Percentiles rank a stretch among this genome's conserved stretches.
phyloP scores from a whole-genome alignment of 192 early-diverging fungal species.

The Geosiphon pyriformis region DNA sequence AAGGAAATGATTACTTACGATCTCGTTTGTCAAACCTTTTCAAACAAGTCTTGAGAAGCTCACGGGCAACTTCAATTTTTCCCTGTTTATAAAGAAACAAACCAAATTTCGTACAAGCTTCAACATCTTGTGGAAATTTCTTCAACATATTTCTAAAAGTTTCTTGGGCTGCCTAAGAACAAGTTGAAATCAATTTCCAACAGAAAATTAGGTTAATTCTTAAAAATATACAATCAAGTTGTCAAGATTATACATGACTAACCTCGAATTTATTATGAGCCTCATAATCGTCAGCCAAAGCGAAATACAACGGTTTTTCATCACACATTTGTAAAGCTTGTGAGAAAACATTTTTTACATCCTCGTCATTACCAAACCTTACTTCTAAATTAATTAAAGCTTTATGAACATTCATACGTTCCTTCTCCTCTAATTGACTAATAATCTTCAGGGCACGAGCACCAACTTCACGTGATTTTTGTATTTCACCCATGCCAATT shows the following conservation, averaged over 20 bases:
- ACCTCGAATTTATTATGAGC: constrained; percentile 71
- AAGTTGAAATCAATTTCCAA: not conserved
- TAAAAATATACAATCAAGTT: not conserved
- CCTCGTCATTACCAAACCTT: constrained; percentile 81
- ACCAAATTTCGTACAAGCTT: constrained; percentile 88
- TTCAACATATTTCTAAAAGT: constrained; percentile 70
- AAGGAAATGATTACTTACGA: constrained; percentile 46
- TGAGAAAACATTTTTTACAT: constrained; percentile 77
- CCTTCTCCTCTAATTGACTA: constrained; percentile 85
- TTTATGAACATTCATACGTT: constrained; percentile 98
- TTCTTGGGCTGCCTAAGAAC: constrained; percentile 49
- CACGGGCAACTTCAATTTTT: constrained; percentile 72
- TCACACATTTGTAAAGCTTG: constrained; percentile 81
- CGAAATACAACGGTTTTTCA: constrained; percentile 82
- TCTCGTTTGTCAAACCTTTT: constrained; percentile 89
- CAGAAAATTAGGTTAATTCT: constrained; percentile 6
- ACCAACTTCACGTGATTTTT: constrained; percentile 87
- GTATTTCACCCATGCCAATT: constrained; percentile 86
- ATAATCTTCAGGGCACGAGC: constrained; percentile 94
- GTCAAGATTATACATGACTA: constrained; percentile 21
- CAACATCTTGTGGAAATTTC: constrained; percentile 83
- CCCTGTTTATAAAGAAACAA: constrained; percentile 71
- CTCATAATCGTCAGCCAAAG: constrained; percentile 88
- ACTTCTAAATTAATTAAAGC: constrained; percentile 95
- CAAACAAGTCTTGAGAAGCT: constrained; percentile 73